A percentile compares a stretch with the other conserved stretches of the same genome.
Evolutionary conservation across 352 stramenopile species (phyloP).

Genomic region (Phytophthora hibernalis): DNA sequence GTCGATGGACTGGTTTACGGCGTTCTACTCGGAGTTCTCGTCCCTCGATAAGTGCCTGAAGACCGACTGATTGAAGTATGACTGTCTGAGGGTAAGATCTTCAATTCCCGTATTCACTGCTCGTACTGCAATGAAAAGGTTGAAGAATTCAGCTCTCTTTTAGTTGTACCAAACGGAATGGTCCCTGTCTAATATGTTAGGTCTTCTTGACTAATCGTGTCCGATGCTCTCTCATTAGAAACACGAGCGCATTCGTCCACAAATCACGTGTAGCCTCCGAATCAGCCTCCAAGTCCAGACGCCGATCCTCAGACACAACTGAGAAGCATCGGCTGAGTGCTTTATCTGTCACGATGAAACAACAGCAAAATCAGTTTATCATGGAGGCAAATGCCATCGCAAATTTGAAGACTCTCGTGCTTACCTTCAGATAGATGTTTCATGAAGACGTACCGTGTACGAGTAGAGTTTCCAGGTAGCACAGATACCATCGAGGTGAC

Average conservation of each 20-base stretch:
- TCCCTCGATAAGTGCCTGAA: constrained; percentile 86
- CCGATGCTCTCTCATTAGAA: constrained; percentile 45
- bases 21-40: constrained; percentile 94
- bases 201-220: constrained; percentile 15
- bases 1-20: constrained; percentile 91
- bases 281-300: constrained; percentile 75
- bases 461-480: constrained; percentile 61
- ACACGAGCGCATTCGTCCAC: constrained; percentile 65
- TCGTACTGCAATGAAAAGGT: constrained; percentile 14
- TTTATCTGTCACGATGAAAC: constrained; percentile 51
- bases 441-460: constrained; percentile 80
- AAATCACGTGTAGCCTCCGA: constrained; percentile 69
- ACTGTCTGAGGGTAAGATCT: not conserved
- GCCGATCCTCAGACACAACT: constrained; percentile 67
- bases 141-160: constrained; percentile 27
- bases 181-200: constrained; percentile 30
- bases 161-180: constrained; percentile 17
- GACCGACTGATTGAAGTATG: constrained; percentile 53
- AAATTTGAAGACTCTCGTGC: not conserved
- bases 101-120: not conserved
- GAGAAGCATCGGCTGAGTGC: constrained; percentile 70
- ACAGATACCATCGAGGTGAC: constrained; percentile 57
- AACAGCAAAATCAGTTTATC: constrained; percentile 12
- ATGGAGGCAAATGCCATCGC: not conserved
- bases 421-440: constrained; percentile 78